Conservation (phyloP, 352 stramenopile genomes). For the Stramenopiles sp. region DNA sequence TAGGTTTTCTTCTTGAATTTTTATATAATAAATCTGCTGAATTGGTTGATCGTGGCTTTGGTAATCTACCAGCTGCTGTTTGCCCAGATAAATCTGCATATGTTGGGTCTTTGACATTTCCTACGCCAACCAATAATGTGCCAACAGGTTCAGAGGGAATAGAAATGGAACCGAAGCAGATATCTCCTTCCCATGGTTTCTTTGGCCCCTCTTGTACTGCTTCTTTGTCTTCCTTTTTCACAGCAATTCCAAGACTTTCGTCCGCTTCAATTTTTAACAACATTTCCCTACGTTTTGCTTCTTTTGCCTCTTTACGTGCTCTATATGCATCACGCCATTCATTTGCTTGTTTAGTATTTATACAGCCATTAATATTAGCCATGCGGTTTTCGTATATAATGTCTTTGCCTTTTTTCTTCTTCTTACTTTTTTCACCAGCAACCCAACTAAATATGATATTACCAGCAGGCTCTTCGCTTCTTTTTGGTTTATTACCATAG, state of each 20-base stretch:
- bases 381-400: not conserved
- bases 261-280: not conserved
- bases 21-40: not conserved
- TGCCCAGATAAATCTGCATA: not conserved
- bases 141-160: not conserved
- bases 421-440: not conserved
- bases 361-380: not conserved
- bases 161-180: not conserved
- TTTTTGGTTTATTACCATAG: not conserved
- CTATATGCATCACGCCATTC: not conserved
- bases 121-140: not conserved
- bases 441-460: not conserved
- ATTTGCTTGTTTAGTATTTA: conserved; percentile 2
- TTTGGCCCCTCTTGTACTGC: not conserved
- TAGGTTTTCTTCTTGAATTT: not conserved
- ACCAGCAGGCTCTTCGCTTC: not conserved
- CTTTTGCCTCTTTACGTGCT: not conserved
- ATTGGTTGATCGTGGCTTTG: not conserved
- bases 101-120: not conserved
- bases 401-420: not conserved
- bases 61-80: not conserved
- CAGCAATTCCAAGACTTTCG: not conserved
- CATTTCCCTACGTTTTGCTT: not conserved
- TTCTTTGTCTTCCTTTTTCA: not conserved
- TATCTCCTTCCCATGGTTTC: not conserved